phyloP scores from a whole-genome alignment of 495 filamentous ascomycete species.

The Tuber borchii region DNA sequence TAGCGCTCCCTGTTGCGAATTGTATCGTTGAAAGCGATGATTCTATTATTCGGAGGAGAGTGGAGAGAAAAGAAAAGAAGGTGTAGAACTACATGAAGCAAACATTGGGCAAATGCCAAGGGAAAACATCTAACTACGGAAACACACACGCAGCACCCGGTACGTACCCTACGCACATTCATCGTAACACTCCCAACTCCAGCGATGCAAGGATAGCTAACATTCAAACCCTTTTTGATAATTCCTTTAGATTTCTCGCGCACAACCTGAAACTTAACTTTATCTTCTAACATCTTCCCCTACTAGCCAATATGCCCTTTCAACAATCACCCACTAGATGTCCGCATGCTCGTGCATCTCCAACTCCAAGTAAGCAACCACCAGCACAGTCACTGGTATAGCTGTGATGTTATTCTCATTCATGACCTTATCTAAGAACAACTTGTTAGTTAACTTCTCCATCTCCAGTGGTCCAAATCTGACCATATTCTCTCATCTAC shows the following conservation, averaged over 20 bases:
- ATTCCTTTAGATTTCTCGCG: neutral
- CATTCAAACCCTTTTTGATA: neutral
- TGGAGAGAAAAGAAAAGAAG: no score
- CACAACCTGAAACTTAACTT: neutral
- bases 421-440: neutral
- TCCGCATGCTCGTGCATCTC: constrained; percentile 45
- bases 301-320: constrained; percentile 49
- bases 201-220: neutral
- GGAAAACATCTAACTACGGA: no score
- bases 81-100: no score
- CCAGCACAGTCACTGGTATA: constrained; percentile 48
- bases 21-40: no score
- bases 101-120: no score
- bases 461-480: constrained; percentile 19
- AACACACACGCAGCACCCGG: no score
- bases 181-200: neutral
- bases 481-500: neutral
- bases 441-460: constrained; percentile 14
- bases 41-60: no score
- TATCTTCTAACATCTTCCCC: neutral
- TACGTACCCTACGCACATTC: no score
- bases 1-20: no score
- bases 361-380: constrained; percentile 48
- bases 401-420: constrained; percentile 19
- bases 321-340: constrained; percentile 54